These are phyloP conservation scores for Hypoxylon crocopeplum DNA, from an alignment of 495 filamentous ascomycete species.

Conservation along the genomic window DNA sequence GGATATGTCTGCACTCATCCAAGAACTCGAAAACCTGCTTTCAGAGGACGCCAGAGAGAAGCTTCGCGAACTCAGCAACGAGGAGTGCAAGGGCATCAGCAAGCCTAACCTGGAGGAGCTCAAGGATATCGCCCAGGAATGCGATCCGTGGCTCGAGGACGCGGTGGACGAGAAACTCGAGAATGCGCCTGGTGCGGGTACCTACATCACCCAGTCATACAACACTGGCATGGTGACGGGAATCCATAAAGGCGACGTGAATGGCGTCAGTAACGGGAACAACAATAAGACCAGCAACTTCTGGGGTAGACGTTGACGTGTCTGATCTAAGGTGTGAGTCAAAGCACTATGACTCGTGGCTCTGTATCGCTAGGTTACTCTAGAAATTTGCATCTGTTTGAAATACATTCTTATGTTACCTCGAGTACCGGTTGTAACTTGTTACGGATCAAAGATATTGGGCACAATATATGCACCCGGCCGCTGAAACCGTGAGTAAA, in stretches of 20 bases:
- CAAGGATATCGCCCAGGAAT: conserved; percentile 2
- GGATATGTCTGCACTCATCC: conserved; percentile 5
- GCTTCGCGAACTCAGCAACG: conserved; percentile 7
- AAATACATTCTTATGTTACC: too few relatives aligned
- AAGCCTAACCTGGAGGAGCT: conserved; percentile 19
- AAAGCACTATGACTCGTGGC: too few relatives aligned
- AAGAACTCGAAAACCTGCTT: conserved; percentile 4
- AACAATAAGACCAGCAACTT: too few relatives aligned
- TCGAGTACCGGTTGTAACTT: too few relatives aligned
- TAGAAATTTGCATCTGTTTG: too few relatives aligned
- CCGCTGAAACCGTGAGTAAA: too few relatives aligned
- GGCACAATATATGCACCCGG: too few relatives aligned
- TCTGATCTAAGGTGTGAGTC: too few relatives aligned
- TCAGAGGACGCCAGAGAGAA: conserved; percentile 1
- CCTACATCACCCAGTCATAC: conserved; percentile 8
- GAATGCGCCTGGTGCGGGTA: neutral
- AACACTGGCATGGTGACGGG: conserved; percentile 11
- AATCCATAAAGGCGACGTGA: conserved; percentile 12
- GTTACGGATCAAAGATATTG: too few relatives aligned
- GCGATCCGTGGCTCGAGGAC: conserved; percentile 18
- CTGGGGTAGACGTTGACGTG: too few relatives aligned
- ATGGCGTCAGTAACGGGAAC: conserved; percentile 11
- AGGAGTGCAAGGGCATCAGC: conserved; percentile 13
- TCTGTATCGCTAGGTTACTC: too few relatives aligned
- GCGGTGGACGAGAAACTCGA: conserved; percentile 4